These are phyloP conservation scores for Annulohypoxylon moriforme DNA, from an alignment of 495 filamentous ascomycete genomes.

Conservation along the genomic window DNA sequence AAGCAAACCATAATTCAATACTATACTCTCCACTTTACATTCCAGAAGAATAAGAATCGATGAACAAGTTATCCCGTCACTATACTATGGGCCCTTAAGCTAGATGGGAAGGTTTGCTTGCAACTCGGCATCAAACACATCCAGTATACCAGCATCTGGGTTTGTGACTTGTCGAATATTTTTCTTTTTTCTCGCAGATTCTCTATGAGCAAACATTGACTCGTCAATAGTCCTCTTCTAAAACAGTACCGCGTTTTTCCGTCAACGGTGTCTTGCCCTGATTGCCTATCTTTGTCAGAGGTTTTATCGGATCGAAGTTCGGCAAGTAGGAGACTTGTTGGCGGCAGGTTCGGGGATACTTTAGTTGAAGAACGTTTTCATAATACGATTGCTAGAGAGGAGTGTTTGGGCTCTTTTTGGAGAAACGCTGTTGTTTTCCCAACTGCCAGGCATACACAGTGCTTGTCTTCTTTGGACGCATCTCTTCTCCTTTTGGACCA, in stretches of 20 bases:
- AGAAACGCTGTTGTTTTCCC: too few relatives aligned
- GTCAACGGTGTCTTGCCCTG: neutral
- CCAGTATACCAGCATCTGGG: neutral
- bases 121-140: slow-evolving; percentile 13
- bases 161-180: slow-evolving; percentile 13
- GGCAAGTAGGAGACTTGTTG: neutral
- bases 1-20: slow-evolving; percentile 7
- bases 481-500: too few relatives aligned
- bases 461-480: too few relatives aligned
- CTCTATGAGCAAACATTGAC: slow-evolving; percentile 17
- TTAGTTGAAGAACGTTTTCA: neutral
- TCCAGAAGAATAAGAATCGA: neutral
- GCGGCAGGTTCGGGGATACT: neutral
- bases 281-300: neutral
- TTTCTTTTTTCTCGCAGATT: neutral
- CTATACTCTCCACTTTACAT: neutral
- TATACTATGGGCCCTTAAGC: neutral
- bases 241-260: neutral
- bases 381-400: too few relatives aligned
- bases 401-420: too few relatives aligned
- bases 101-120: slow-evolving; percentile 23
- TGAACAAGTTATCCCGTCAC: neutral
- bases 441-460: too few relatives aligned
- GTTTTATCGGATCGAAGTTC: neutral
- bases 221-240: neutral